phyloP scores from a whole-genome alignment of 2,329 filamentous ascomycete species.

The Sordariomycetes sp. region DNA sequence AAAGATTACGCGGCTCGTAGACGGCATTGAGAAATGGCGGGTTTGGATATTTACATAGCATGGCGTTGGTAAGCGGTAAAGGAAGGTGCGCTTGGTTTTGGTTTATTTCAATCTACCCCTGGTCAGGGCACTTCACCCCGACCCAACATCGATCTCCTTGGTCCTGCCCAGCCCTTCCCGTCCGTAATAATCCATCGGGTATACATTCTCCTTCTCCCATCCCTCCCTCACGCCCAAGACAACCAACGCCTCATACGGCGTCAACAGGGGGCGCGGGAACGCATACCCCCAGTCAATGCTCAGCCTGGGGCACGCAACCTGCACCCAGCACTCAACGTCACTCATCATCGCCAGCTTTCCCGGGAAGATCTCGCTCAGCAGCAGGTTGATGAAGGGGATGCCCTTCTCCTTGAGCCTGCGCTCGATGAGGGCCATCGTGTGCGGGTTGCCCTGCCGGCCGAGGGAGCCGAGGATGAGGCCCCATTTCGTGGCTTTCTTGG shows the following conservation, averaged over 20 bases:
- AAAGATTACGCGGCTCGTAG: not conserved
- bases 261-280: constrained; percentile 79
- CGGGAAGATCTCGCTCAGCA: constrained; percentile 93
- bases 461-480: constrained; percentile 89
- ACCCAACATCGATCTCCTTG: constrained; percentile 30
- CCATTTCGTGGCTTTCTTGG: constrained; percentile 77
- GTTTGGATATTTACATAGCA: not conserved
- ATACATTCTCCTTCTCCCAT: constrained; percentile 66
- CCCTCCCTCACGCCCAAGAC: constrained; percentile 73
- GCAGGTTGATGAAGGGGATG: constrained; percentile 73
- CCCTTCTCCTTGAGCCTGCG: constrained; percentile 59
- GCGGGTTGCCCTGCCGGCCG: constrained; percentile 88
- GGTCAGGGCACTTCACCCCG: constrained; percentile 9
- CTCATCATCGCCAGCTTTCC: constrained; percentile 89
- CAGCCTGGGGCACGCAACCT: constrained; percentile 90
- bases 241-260: constrained; percentile 90
- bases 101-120: no score
- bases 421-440: constrained; percentile 85
- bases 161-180: constrained; percentile 84
- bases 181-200: constrained; percentile 98
- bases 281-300: constrained; percentile 99
- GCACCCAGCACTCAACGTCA: constrained; percentile 96
- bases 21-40: not conserved
- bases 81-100: not conserved
- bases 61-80: not conserved